phyloP scores from a whole-genome alignment of 495 filamentous ascomycete genomes.

The Neurospora discreta region DNA sequence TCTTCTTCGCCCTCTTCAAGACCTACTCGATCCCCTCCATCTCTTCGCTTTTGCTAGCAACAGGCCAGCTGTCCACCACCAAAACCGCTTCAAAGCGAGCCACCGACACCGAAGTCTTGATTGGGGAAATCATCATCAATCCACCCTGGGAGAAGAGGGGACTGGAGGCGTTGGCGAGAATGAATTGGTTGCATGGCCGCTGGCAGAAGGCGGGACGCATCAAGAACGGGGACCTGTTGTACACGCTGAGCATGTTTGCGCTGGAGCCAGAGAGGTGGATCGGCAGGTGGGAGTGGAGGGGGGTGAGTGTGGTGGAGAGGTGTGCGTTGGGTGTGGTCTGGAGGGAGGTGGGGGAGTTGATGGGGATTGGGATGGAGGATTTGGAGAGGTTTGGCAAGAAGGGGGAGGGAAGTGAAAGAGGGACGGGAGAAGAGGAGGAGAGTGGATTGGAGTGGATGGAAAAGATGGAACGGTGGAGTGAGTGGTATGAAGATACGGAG shows the following conservation, averaged over 20 bases:
- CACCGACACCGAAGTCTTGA: conserved; percentile 45
- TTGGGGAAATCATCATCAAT: conserved; percentile 40
- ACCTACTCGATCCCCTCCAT: conserved; percentile 58
- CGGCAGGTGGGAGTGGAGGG: conserved; percentile 31
- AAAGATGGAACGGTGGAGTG: conserved; percentile 42
- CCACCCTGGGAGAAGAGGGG: conserved; percentile 21
- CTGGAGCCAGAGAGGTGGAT: conserved; percentile 27
- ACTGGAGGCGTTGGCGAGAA: conserved; percentile 28
- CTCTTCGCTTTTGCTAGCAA: conserved; percentile 41
- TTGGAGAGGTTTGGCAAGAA: conserved; percentile 1
- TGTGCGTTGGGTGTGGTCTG: conserved; percentile 32
- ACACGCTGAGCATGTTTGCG: conserved; percentile 30
- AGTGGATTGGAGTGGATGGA: conserved; percentile 52
- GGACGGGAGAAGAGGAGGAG: conserved; percentile 32
- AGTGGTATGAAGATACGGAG: conserved; percentile 36
- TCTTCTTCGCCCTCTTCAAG: conserved; percentile 53
- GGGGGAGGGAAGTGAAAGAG: neutral
- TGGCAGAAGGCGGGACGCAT: conserved; percentile 31
- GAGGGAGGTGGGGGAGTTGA: conserved; percentile 29
- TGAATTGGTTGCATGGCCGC: conserved; percentile 37
- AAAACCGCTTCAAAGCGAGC: conserved; percentile 46
- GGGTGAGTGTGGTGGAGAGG: conserved; percentile 28
- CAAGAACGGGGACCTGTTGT: conserved; percentile 32
- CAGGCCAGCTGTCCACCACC: conserved; percentile 40
- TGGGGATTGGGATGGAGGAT: conserved; percentile 27